Base-by-base conservation (phyloP, 192 early-diverging fungal species). In the Backusella parvicylindrica region DNA sequence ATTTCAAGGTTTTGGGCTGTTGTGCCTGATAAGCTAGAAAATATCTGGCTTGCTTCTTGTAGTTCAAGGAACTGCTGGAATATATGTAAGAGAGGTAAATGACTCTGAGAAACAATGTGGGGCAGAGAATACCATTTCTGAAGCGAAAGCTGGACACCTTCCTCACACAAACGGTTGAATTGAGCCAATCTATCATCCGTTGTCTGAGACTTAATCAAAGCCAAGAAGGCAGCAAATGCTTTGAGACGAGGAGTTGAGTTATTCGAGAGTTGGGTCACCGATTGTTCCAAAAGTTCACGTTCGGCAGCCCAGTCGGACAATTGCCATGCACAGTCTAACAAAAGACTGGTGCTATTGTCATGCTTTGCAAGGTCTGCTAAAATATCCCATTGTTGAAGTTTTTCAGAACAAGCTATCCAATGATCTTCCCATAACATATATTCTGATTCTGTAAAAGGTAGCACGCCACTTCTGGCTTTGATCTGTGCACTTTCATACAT, bases 21-120 rank as follows among this genome's bases (percentile, higher is more conserved):
- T 33, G 97, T 97, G 31, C 77, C 83, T 28, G 84, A 80, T 73
- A 98, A 83, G 73, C 95, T 96, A 13, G 86, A 77, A 81, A 95
- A 96, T 18, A 99, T 97, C 79, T 91, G 88, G 67, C 88, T 89
- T 0, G 96, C 97, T 72, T 99, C 98, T 37, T 91, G 88, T 8
- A 99, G 87, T 83, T 99, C 98, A 1, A 98, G 93, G 81, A 93
- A 95, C 73, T 97, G 91, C 84, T 99, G 98, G 87, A 99, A 99
- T 50, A 89, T 82, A 77, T 99, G 95, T 66, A 99, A 82, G 31
- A 96, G 77, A 13, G 89, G 87, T 12, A 98, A 87, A 77, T 99
- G 97, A 2, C 96, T 92, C 47, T 92, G 89, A 8, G 93, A 91
- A 2, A 96, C 94, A 37, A 93, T 87, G 13, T 87, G 79, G 1